Conservation (phyloP, 495 filamentous ascomycete genomes). For the Penicillium psychrofluorescens region DNA sequence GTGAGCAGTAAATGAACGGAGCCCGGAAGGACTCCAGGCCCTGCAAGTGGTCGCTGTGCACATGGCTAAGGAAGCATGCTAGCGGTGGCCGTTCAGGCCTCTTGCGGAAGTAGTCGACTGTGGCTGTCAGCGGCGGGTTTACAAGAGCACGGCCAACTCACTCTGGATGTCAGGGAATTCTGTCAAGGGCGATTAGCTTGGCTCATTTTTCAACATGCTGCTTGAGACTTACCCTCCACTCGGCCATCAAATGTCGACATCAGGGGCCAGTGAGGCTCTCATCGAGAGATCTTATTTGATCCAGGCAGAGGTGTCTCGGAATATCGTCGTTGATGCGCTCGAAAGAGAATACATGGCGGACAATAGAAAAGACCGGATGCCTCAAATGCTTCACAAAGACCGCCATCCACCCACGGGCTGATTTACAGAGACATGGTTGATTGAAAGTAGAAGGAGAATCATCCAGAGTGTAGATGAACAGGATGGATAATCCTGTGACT, state of each 20-base stretch:
- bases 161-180: conserved; percentile 36
- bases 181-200: conserved; percentile 10
- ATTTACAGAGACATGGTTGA: no score
- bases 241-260: conserved; percentile 83
- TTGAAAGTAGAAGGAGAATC: no score
- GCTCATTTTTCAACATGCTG: no score
- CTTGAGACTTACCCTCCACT: conserved; percentile 40
- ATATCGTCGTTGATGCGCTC: no score
- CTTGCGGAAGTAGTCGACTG: conserved; percentile 80
- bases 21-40: conserved; percentile 71
- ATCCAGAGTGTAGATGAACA: no score
- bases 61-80: conserved; percentile 87
- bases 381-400: no score
- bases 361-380: no score
- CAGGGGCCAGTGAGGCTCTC: background rate
- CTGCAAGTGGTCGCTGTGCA: conserved; percentile 84
- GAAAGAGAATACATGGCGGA: no score
- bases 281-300: no score
- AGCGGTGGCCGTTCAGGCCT: conserved; percentile 53
- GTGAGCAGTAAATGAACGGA: conserved; percentile 86
- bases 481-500: no score
- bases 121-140: background rate
- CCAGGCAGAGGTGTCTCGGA: no score
- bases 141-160: conserved; percentile 5
- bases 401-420: no score